Base-by-base conservation (phyloP, 1,284 basidiomycete genomes). In the Papiliotrema fonsecae region DNA sequence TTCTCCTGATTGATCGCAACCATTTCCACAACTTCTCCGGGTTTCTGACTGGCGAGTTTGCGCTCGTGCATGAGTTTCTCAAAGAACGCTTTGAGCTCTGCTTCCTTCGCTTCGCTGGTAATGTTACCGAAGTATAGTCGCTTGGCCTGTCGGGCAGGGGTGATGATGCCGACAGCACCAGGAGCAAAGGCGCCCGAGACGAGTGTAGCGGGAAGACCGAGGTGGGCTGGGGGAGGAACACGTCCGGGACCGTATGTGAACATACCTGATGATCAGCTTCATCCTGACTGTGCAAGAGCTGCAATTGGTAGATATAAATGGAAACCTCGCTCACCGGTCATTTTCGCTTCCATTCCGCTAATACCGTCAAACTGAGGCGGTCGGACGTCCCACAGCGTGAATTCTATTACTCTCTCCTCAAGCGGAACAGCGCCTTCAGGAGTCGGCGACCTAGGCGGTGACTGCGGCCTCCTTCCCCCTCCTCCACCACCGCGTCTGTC, bases 1-100 rank as follows among this genome's bases (percentile, higher is more conserved):
- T 97, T 97, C 73, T 97, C 96, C 61, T 90, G 88, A 69, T 97
- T 97, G 76, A 96, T 87, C 65, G 96, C 89, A 1, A 94, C 91
- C 10, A 85, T 85, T 22, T 93, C 79, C 32, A 97, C 89, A 11
- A 94, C 88, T 57, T 93, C 91, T 30, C 88, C 90, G 14, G 84
- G 81, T n/a, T 79, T 81, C 22, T 84, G 83, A 2, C n/a, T 84
- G 19, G 86, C 85, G 52, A 92, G 83, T 50, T 81, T 82, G 80
- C 89, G 87, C 73, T 97, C 90, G 41, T 81, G 82, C 92, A 98
- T 97, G 76, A 94, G 89, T 50, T 79, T 77, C 67, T 97, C 97
- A 82, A 97, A 96, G 77, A 97, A 94, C 42, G 88, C 84, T 18
- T 85, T 82, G 40, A 98, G 77, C 67, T 86, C 88, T 63, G 86